Evolutionary conservation across 2,329 filamentous ascomycete genomes (phyloP).

Genomic region (Zalaria obscura): DNA sequence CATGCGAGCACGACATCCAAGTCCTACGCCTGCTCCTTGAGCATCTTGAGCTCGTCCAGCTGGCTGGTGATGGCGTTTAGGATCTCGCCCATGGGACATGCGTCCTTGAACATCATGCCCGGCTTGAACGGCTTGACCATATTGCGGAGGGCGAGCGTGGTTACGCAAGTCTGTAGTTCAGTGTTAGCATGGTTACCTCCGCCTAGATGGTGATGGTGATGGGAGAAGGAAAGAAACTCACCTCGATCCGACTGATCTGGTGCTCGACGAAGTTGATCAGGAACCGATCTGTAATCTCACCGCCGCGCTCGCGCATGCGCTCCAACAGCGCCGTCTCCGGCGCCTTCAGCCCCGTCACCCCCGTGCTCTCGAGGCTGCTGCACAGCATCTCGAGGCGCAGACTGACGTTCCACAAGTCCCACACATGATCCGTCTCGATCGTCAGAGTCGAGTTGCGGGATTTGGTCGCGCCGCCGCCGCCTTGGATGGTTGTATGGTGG

Average conservation of each 20-base stretch:
- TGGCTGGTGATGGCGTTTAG: slow-evolving; percentile 47
- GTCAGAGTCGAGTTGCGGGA: slow-evolving; percentile 49
- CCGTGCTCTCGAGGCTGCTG: slow-evolving; percentile 64
- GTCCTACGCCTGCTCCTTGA: slow-evolving; percentile 1
- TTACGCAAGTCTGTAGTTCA: slow-evolving; percentile 57
- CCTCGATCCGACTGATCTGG: slow-evolving; percentile 91
- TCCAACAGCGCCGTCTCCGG: slow-evolving; percentile 78
- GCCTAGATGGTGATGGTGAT: background rate
- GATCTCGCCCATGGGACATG: slow-evolving; percentile 63
- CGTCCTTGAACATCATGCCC: slow-evolving; percentile 51
- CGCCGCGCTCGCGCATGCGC: slow-evolving; percentile 54
- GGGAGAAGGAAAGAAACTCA: slow-evolving; percentile 26
- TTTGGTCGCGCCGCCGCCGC: slow-evolving; percentile 36
- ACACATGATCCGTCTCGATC: slow-evolving; percentile 74
- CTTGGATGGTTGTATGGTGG: slow-evolving; percentile 15
- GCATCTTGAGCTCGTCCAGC: slow-evolving; percentile 40
- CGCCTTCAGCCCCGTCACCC: slow-evolving; percentile 49
- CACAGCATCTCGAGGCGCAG: slow-evolving; percentile 88
- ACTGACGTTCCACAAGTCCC: slow-evolving; percentile 80
- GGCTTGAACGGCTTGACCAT: slow-evolving; percentile 58
- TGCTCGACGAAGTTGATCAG: slow-evolving; percentile 85
- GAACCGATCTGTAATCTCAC: slow-evolving; percentile 79
- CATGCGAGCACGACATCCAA: background rate
- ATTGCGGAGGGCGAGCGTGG: slow-evolving; percentile 65
- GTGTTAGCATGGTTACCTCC: slow-evolving; percentile 9